Evolutionary conservation across 1,284 basidiomycete genomes (phyloP).

Genomic region (Taiwanofungus camphoratus): DNA sequence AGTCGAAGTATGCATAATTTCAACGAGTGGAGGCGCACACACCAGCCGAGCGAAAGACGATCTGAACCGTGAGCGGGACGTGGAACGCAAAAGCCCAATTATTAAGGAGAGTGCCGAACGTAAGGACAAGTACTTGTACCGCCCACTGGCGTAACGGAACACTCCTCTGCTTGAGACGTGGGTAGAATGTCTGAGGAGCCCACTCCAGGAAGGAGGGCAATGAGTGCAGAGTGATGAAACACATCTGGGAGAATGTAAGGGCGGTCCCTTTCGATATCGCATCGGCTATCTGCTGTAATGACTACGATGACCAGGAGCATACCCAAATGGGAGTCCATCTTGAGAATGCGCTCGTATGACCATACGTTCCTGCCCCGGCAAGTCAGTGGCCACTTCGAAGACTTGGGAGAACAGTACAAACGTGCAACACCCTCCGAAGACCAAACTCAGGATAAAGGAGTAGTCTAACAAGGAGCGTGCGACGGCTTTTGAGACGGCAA

Average conservation of each 20-base stretch:
- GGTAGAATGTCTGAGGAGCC: conserved; percentile 29
- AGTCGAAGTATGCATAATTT: background rate
- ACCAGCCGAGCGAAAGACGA: conserved; percentile 87
- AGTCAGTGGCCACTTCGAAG: background rate
- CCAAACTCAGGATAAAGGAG: conserved; percentile 47
- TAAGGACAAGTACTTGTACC: conserved; percentile 71
- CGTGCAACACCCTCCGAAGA: conserved; percentile 83
- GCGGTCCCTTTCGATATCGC: conserved; percentile 54
- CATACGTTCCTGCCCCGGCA: conserved; percentile 52
- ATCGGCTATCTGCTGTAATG: background rate
- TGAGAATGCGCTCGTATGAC: conserved; percentile 66
- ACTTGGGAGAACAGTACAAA: conserved; percentile 30
- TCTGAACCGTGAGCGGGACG: conserved; percentile 80
- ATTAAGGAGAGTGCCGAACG: conserved; percentile 70
- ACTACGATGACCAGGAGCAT: conserved; percentile 16
- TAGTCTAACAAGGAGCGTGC: conserved; percentile 40
- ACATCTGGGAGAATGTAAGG: conserved; percentile 80
- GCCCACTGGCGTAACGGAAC: conserved; percentile 75
- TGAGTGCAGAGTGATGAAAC: conserved; percentile 64
- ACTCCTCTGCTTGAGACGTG: conserved; percentile 55
- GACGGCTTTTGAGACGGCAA: conserved; percentile 15
- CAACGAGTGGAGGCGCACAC: conserved; percentile 21
- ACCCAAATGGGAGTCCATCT: conserved; percentile 67
- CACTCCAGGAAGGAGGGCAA: conserved; percentile 51
- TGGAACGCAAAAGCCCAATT: conserved; percentile 81